Conservation (phyloP, 2,329 filamentous ascomycete genomes). For the Whalleya microplaca region DNA sequence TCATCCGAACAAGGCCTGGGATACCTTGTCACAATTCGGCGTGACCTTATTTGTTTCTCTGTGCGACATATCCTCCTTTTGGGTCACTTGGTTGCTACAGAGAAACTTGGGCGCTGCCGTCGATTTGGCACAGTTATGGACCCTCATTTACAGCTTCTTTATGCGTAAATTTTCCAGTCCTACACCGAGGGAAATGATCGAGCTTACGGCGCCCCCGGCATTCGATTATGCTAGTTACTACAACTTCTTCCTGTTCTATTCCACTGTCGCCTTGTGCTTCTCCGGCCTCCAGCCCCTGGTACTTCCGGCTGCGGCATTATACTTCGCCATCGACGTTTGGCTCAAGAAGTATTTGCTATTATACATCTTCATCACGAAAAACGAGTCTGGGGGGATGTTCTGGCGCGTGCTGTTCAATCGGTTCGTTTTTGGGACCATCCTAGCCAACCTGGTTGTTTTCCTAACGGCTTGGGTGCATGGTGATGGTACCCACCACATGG, state of each 20-base stretch:
- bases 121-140: constrained; percentile 88
- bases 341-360: constrained; percentile 95
- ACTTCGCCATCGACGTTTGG: constrained; percentile 84
- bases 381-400: constrained; percentile 89
- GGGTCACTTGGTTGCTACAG: constrained; percentile 92
- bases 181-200: constrained; percentile 88
- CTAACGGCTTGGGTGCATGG: constrained; percentile 75
- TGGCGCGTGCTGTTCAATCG: constrained; percentile 94
- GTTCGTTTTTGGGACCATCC: constrained; percentile 78
- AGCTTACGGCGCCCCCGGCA: constrained; percentile 85
- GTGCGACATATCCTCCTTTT: constrained; percentile 84
- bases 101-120: constrained; percentile 92
- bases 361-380: constrained; percentile 96
- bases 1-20: constrained; percentile 56
- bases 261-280: constrained; percentile 86
- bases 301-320: constrained; percentile 82
- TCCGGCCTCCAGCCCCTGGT: constrained; percentile 85
- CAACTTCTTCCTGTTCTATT: constrained; percentile 96
- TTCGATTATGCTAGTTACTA: constrained; percentile 98
- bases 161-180: constrained; percentile 82
- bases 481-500: constrained; percentile 60
- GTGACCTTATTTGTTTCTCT: constrained; percentile 71
- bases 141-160: constrained; percentile 82
- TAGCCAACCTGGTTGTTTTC: constrained; percentile 79
- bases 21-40: constrained; percentile 70